A percentile compares a stretch with the other conserved stretches of the same genome.
These are phyloP conservation scores for Nakataea oryzae DNA, from an alignment of 2,329 filamentous ascomycete species.

Conservation along the genomic window DNA sequence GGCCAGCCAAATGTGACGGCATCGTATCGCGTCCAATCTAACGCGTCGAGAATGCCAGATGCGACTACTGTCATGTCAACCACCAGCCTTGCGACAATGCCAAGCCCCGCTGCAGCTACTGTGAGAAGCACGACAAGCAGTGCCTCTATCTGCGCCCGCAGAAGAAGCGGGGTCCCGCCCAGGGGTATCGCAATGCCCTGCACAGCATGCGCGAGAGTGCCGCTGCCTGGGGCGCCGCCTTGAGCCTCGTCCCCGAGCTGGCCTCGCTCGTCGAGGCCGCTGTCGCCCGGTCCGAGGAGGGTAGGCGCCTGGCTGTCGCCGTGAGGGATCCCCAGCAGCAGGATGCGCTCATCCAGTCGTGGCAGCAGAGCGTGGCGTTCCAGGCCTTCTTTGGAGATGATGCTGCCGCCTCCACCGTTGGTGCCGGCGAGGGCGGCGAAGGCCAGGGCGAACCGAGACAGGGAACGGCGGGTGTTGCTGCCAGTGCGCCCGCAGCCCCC, in stretches of 20 bases:
- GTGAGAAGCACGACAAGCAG: slow-evolving; percentile 25
- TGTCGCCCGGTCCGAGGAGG: slow-evolving; percentile 17
- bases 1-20: neutral
- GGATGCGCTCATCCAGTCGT: slow-evolving; percentile 22
- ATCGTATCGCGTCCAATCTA: neutral
- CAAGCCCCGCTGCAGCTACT: slow-evolving; percentile 33
- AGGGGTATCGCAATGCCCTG: slow-evolving; percentile 25
- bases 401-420: neutral
- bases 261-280: slow-evolving; percentile 24
- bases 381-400: slow-evolving; percentile 21
- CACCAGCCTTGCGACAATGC: slow-evolving; percentile 38
- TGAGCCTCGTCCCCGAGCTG: slow-evolving; percentile 23
- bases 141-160: slow-evolving; percentile 26
- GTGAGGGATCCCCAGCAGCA: slow-evolving; percentile 24
- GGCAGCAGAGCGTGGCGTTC: slow-evolving; percentile 25
- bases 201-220: slow-evolving; percentile 27
- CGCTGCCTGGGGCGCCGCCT: slow-evolving; percentile 25
- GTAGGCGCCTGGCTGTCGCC: slow-evolving; percentile 17
- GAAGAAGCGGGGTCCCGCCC: slow-evolving; percentile 25
- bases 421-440: neutral
- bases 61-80: slow-evolving; percentile 35
- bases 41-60: slow-evolving; percentile 16
- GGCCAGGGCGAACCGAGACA: neutral
- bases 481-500: neutral
- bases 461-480: neutral